Conservation (phyloP, 768 basidiomycete species). For the Favolaschia claudopus region DNA sequence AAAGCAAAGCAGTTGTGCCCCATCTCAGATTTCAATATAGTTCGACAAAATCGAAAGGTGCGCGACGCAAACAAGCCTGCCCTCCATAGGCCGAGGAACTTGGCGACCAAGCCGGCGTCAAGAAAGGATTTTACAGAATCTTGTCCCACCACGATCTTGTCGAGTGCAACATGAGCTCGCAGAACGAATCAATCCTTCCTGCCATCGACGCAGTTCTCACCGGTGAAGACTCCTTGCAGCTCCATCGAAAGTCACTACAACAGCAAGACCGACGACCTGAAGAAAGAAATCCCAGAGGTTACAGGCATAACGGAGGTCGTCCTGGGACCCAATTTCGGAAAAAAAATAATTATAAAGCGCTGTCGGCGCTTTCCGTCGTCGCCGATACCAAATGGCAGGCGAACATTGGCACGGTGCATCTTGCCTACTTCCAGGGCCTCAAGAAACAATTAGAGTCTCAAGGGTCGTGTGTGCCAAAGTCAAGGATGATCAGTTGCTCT, state of each 20-base stretch:
- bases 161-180: conserved; percentile 38
- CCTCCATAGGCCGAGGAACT: conserved; percentile 29
- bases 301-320: conserved; percentile 36
- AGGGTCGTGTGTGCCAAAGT: too few relatives aligned
- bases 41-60: too few relatives aligned
- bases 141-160: conserved; percentile 41
- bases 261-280: conserved; percentile 35
- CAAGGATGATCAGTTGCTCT: too few relatives aligned
- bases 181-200: conserved; percentile 34
- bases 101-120: conserved; percentile 43
- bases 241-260: conserved; percentile 42
- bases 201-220: conserved; percentile 41
- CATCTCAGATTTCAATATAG: too few relatives aligned
- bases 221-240: conserved; percentile 37
- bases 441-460: conserved; percentile 37
- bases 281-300: conserved; percentile 35
- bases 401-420: conserved; percentile 3
- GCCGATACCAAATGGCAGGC: conserved; percentile 5
- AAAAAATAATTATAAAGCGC: conserved; percentile 37
- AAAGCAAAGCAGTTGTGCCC: too few relatives aligned
- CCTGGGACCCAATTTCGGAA: conserved; percentile 47
- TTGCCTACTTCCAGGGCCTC: conserved; percentile 31
- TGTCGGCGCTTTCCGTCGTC: conserved; percentile 25
- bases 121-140: conserved; percentile 47
- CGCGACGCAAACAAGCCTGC: conserved; percentile 5